Percentiles rank a stretch among this genome's conserved stretches.
These are phyloP conservation scores for Stropharia rugosoannulata DNA, from an alignment of 768 basidiomycete genomes.

Conservation along the genomic window DNA sequence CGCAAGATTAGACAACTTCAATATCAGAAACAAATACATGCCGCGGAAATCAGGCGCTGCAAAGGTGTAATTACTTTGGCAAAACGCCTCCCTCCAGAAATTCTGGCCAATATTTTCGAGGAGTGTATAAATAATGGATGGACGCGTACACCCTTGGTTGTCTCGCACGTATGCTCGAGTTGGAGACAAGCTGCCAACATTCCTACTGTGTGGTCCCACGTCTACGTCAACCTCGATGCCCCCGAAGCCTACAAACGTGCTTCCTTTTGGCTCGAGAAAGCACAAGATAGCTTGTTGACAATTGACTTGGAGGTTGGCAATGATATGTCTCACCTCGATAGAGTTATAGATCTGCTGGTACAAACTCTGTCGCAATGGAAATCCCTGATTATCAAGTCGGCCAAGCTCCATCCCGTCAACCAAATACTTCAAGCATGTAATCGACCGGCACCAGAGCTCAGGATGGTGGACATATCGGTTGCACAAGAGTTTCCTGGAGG, in stretches of 20 bases:
- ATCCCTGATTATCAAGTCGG: conserved; percentile 38
- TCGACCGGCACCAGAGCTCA: conserved; percentile 34
- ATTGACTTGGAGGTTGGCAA: conserved; percentile 40
- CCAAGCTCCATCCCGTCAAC: conserved; percentile 35
- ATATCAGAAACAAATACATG: conserved; percentile 39
- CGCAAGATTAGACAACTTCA: conserved; percentile 40
- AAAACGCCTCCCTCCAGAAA: conserved; percentile 52
- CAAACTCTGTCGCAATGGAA: conserved; percentile 42
- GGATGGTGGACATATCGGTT: conserved; percentile 26
- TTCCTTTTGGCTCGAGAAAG: conserved; percentile 50
- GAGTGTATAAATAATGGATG: conserved; percentile 48
- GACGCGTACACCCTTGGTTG: conserved; percentile 52
- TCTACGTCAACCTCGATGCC: conserved; percentile 50
- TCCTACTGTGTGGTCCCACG: conserved; percentile 57
- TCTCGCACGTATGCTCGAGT: conserved; percentile 56
- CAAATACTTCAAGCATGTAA: conserved; percentile 36
- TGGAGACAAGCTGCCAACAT: conserved; percentile 54
- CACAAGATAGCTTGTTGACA: conserved; percentile 39
- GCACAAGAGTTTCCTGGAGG: conserved; percentile 27
- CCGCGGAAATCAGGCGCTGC: conserved; percentile 40
- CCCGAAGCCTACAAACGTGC: conserved; percentile 40
- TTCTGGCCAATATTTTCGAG: conserved; percentile 55
- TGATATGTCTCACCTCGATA: conserved; percentile 26
- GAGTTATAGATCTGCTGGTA: conserved; percentile 40
- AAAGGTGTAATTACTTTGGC: conserved; percentile 54